Percentiles rank a stretch among this genome's conserved stretches.
phyloP scores from a whole-genome alignment of 1,284 basidiomycete species.

The Vanrija humicola region DNA sequence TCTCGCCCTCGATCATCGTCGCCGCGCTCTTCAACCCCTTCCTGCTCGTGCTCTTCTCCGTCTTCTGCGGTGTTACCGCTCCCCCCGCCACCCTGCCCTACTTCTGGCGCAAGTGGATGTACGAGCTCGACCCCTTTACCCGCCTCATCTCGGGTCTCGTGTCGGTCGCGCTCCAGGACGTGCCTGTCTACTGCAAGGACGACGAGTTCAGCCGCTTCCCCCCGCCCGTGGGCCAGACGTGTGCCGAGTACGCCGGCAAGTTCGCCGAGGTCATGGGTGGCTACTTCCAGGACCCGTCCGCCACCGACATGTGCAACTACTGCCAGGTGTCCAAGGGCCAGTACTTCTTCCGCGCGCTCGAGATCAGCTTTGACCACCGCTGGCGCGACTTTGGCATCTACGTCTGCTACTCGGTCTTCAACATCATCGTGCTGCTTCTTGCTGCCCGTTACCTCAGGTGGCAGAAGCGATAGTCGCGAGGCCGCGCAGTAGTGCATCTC shows the following conservation, averaged over 20 bases:
- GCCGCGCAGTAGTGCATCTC: not conserved
- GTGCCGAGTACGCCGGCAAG: conserved; percentile 62
- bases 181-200: conserved; percentile 62
- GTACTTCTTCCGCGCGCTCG: conserved; percentile 50
- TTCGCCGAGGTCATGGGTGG: conserved; percentile 66
- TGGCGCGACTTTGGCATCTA: conserved; percentile 74
- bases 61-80: conserved; percentile 78
- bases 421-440: conserved; percentile 64
- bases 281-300: conserved; percentile 63
- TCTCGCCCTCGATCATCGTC: conserved; percentile 60
- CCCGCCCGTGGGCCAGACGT: conserved; percentile 65
- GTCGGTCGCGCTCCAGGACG: conserved; percentile 72
- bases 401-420: conserved; percentile 61
- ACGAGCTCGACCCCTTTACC: conserved; percentile 56
- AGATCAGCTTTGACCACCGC: conserved; percentile 62
- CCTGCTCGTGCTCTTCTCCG: conserved; percentile 62
- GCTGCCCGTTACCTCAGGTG: conserved; percentile 65
- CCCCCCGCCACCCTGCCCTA: conserved; percentile 57
- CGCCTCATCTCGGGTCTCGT: conserved; percentile 66
- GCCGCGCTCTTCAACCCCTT: conserved; percentile 79
- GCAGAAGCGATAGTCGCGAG: conserved; percentile 26
- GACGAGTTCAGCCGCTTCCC: conserved; percentile 69
- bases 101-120: conserved; percentile 67
- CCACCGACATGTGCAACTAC: conserved; percentile 46
- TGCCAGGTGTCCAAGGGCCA: conserved; percentile 42